These are phyloP conservation scores for Blastomyces parvus DNA, from an alignment of 2,329 filamentous ascomycete genomes.

Conservation along the genomic window DNA sequence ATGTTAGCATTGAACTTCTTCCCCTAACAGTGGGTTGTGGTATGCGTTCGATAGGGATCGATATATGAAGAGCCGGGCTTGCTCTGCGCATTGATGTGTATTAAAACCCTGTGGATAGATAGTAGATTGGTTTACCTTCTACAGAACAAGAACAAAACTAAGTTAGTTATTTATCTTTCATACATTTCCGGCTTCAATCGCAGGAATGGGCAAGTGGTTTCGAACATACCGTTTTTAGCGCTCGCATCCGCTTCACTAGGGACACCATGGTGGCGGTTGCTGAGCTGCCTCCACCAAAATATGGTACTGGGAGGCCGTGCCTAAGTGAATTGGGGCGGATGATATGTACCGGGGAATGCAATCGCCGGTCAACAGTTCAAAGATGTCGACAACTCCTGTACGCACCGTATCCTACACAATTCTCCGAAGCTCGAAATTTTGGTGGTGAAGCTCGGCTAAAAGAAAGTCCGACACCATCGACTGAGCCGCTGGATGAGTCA, in stretches of 20 bases:
- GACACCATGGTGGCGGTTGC: conserved; percentile 36
- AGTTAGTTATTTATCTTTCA: not conserved
- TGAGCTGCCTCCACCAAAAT: conserved; percentile 12
- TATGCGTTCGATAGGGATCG: not conserved
- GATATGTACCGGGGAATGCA: not conserved
- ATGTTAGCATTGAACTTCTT: conserved; percentile 1
- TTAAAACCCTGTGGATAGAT: not conserved
- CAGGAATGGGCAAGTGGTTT: not conserved
- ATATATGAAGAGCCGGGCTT: not conserved
- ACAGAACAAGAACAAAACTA: conserved; percentile 13
- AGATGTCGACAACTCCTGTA: not conserved
- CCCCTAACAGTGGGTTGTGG: not conserved
- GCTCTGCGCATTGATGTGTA: not conserved
- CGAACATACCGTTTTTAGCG: conserved; percentile 59
- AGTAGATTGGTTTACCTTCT: conserved; percentile 23
- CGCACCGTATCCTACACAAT: not conserved
- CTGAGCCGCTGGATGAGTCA: not conserved
- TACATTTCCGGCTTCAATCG: conserved; percentile 11
- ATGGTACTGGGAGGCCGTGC: conserved; percentile 13
- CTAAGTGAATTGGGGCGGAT: not conserved
- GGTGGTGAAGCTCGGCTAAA: not conserved
- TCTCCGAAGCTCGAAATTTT: not conserved
- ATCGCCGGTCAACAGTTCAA: not conserved
- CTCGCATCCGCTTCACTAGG: conserved; percentile 57
- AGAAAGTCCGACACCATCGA: not conserved